Conservation (phyloP, 83 land plant genomes). For the Picea abies region DNA sequence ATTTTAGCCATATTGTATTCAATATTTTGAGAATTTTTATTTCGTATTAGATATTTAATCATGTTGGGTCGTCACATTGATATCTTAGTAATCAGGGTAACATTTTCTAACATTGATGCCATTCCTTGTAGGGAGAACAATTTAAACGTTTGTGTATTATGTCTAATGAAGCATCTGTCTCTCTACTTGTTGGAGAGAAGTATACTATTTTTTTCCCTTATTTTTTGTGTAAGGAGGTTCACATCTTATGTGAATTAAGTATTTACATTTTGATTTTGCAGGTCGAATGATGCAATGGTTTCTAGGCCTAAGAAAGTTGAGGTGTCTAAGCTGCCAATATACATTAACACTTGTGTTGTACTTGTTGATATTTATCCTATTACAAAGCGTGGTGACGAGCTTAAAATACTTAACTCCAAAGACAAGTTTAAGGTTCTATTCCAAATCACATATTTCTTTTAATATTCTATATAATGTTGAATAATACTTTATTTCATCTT, state of each 20-base stretch:
- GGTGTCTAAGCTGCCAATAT: conserved; percentile 30
- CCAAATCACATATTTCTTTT: background rate
- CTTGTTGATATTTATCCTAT: conserved; percentile 44
- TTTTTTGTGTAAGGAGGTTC: background rate
- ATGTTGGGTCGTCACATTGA: too few relatives aligned
- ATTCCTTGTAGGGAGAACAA: conserved; percentile 36
- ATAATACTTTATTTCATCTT: background rate
- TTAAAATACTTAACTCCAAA: conserved; percentile 34
- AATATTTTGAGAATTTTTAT: too few relatives aligned
- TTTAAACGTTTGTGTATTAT: conserved; percentile 27
- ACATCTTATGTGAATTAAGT: background rate
- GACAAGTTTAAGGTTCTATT: conserved; percentile 35
- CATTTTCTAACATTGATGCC: too few relatives aligned
- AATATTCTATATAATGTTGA: background rate
- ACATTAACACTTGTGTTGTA: conserved; percentile 52
- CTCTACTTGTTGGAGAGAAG: conserved; percentile 12
- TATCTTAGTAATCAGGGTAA: too few relatives aligned
- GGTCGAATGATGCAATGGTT: background rate
- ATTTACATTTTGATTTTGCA: conserved; percentile 4
- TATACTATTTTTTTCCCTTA: background rate
- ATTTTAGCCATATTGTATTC: too few relatives aligned
- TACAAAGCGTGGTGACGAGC: conserved; percentile 33
- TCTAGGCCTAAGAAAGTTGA: conserved; percentile 33
- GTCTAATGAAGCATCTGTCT: conserved; percentile 12
- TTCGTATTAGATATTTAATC: too few relatives aligned